Evolutionary conservation across 768 basidiomycete species (phyloP), one percentile per base, ranked within the genome.

Genomic region (Suillus ampliporus): DNA sequence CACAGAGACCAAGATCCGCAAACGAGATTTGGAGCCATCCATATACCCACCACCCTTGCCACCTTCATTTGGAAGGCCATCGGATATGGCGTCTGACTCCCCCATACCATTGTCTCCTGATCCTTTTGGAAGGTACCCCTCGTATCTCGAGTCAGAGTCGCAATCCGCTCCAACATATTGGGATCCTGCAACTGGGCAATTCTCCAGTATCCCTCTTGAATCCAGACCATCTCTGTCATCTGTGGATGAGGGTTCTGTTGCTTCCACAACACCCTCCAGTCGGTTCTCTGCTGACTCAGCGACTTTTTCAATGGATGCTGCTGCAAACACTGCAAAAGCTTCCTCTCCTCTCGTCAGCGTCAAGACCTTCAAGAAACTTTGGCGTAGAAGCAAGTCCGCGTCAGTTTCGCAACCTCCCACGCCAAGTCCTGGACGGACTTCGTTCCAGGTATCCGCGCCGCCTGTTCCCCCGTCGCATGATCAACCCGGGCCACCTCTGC

Each of bases 21-120:
- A 76, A 71, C 83, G 85, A 44, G 84, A 86, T 64, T 82, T 86
- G 59, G 81, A 86, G 58, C 78, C 82, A 34, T 73, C 71, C 14
- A 69, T 78, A 21, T 89, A 86, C 71, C 80, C 83, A 26, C 70
- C 78, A 34, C 72, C 77, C 47, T 72, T 75, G 31, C 69, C 76
- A 35, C 71, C 75, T 21, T 66, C 76, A 28, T 65, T 73, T 60
- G 67, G 71, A 35, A 65, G 38, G 59, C 68, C 71, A 58, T 50
- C 67, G 63, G 58, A 71, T 61, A 41, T 63, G 68, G 50, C 67
- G 35, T 64, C 77, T 10, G 80, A 80, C 46, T 87, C 88, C 2
- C 89, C 90, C 23, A 90, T 93, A 60, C 92, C 92, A 43, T 78
- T 92, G n/a, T 90, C 91, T 11, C 90, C 92, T 9, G 92, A 94